Evolutionary conservation across 805 yeast genomes (phyloP).

Genomic region (Candida berthetii): DNA sequence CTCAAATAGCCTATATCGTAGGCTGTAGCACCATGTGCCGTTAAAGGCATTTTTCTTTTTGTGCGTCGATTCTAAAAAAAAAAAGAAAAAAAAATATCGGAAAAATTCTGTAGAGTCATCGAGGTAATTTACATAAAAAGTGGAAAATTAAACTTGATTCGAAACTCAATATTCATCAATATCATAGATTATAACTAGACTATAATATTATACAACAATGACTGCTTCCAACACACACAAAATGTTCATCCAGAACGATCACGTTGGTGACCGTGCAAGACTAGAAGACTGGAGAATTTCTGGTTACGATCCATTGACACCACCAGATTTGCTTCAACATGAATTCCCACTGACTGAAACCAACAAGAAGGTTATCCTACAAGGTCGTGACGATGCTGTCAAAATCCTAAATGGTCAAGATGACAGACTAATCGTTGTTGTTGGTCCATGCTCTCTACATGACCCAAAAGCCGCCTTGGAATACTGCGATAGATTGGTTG

Average conservation of each 20-base stretch:
- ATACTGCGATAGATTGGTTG: constrained; percentile 64
- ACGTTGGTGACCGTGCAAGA: constrained; percentile 77
- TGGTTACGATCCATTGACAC: constrained; percentile 93
- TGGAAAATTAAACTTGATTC: too few relatives aligned
- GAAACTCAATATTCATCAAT: too few relatives aligned
- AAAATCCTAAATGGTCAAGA: constrained; percentile 74
- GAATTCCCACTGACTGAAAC: constrained; percentile 65
- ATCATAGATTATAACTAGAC: neutral
- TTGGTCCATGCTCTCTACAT: constrained; percentile 97
- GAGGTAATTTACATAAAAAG: too few relatives aligned
- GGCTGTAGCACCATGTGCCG: too few relatives aligned
- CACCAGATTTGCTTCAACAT: constrained; percentile 88
- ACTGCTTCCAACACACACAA: constrained; percentile 15
- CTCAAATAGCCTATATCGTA: too few relatives aligned
- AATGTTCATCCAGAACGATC: constrained; percentile 83
- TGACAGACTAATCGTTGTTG: constrained; percentile 82
- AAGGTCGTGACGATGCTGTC: constrained; percentile 72
- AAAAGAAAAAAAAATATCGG: too few relatives aligned
- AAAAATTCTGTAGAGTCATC: too few relatives aligned
- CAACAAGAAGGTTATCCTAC: constrained; percentile 56
- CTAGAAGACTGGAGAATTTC: constrained; percentile 72
- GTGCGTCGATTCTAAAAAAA: too few relatives aligned
- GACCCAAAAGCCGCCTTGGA: constrained; percentile 91
- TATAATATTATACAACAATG: neutral
- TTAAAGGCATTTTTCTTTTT: too few relatives aligned